Evolutionary conservation across 305 asterid species (phyloP).

Genomic region (Fraxinus dipetala): DNA sequence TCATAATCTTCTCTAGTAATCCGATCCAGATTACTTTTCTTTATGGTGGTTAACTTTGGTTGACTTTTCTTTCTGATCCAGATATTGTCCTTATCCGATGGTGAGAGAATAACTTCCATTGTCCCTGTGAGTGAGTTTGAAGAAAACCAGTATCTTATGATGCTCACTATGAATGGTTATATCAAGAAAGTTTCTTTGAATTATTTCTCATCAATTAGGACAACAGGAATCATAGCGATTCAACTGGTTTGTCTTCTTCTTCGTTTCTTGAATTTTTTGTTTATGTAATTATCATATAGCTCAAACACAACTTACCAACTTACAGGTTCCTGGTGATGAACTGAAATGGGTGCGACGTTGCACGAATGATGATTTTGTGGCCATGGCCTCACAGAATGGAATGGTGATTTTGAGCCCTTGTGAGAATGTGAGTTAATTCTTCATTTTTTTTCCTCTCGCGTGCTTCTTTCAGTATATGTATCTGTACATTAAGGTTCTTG

Average conservation of each 20-base stretch:
- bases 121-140: slow-evolving; percentile 94
- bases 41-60: slow-evolving; percentile 5
- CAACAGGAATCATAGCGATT: slow-evolving; percentile 92
- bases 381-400: slow-evolving; percentile 97
- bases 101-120: slow-evolving; percentile 93
- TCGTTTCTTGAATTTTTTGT: slow-evolving; percentile 24
- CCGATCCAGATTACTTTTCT: slow-evolving; percentile 8
- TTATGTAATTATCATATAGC: slow-evolving; percentile 1
- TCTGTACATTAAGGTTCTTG: not conserved
- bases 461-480: not conserved
- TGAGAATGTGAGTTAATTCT: slow-evolving; percentile 53
- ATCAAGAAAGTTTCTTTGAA: slow-evolving; percentile 85
- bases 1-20: slow-evolving; percentile 12
- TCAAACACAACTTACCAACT: slow-evolving; percentile 24
- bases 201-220: slow-evolving; percentile 91
- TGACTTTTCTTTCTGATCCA: slow-evolving; percentile 37
- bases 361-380: slow-evolving; percentile 83
- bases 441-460: not conserved
- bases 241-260: slow-evolving; percentile 71
- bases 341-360: slow-evolving; percentile 92
- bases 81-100: slow-evolving; percentile 86
- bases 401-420: slow-evolving; percentile 79
- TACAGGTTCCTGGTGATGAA: slow-evolving; percentile 93
- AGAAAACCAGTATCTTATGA: slow-evolving; percentile 80
- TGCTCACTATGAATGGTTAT: slow-evolving; percentile 93